Conservation (phyloP, 2,329 filamentous ascomycete genomes). For the Aureobasidium sp. region DNA sequence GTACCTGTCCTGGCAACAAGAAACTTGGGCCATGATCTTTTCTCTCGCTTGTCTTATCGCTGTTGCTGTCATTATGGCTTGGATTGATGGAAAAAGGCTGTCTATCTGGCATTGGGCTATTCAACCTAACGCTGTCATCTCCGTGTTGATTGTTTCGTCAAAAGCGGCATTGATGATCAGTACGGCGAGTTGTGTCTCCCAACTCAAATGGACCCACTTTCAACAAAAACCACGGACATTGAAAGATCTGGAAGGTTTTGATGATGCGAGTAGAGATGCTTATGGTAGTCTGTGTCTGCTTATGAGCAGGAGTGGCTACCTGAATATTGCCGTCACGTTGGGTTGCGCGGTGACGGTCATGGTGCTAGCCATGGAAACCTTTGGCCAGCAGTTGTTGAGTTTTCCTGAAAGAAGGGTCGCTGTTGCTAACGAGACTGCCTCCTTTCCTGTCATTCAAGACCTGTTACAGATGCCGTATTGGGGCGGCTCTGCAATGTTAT, state of each 20-base stretch:
- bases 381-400: not conserved
- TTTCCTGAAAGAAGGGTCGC: not conserved
- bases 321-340: not conserved
- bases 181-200: not conserved
- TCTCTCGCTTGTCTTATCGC: not conserved
- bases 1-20: constrained; percentile 1
- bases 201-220: not conserved
- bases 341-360: not conserved
- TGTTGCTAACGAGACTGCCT: not conserved
- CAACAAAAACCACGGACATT: not conserved
- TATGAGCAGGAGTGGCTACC: not conserved
- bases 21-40: constrained; percentile 7
- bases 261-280: not conserved
- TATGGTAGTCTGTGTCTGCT: not conserved
- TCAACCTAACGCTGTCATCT: not conserved
- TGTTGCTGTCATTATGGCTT: not conserved
- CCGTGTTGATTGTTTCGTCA: not conserved
- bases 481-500: not conserved
- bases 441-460: not conserved
- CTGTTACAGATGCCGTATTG: not conserved
- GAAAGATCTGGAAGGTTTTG: not conserved
- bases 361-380: not conserved
- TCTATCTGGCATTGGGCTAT: constrained; percentile 6
- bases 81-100: not conserved
- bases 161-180: constrained; percentile 3